Percentiles rank a stretch among this genome's conserved stretches.
Conservation (phyloP, 148 eudicot species). For the Nepenthes mirabilis region DNA sequence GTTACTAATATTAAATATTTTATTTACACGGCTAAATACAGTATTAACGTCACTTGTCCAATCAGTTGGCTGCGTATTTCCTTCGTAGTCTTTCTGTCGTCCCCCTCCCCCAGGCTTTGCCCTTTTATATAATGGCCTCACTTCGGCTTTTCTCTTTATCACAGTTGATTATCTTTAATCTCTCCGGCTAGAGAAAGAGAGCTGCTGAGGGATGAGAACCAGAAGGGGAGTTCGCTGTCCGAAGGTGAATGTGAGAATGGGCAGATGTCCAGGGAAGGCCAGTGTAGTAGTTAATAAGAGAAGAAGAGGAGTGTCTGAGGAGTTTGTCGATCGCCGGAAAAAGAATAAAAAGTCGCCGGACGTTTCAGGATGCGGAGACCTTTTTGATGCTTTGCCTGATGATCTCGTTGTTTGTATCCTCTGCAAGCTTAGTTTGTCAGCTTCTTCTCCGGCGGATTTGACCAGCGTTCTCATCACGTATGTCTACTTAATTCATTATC, state of each 20-base stretch:
- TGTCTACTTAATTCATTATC: slow-evolving; percentile 1
- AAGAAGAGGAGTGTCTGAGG: not conserved
- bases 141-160: not conserved
- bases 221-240: slow-evolving; percentile 12
- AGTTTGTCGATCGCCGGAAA: slow-evolving; percentile 1
- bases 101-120: not conserved
- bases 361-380: slow-evolving; percentile 3
- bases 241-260: not conserved
- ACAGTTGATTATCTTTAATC: not conserved
- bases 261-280: slow-evolving; percentile 6
- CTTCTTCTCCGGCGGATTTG: slow-evolving; percentile 36
- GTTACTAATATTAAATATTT: too few relatives aligned
- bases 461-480: slow-evolving; percentile 35
- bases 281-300: slow-evolving; percentile 1
- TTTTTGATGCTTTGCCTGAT: slow-evolving; percentile 43
- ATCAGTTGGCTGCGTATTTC: too few relatives aligned
- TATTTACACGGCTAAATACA: too few relatives aligned
- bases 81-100: too few relatives aligned
- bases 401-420: slow-evolving; percentile 39
- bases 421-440: slow-evolving; percentile 32
- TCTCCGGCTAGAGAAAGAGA: not conserved
- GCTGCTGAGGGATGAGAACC: slow-evolving; percentile 4
- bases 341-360: slow-evolving; percentile 15
- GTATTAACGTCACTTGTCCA: too few relatives aligned
- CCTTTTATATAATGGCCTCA: not conserved